phyloP scores from a whole-genome alignment of 257 asterid genomes.

The Plectranthus barbatus region DNA sequence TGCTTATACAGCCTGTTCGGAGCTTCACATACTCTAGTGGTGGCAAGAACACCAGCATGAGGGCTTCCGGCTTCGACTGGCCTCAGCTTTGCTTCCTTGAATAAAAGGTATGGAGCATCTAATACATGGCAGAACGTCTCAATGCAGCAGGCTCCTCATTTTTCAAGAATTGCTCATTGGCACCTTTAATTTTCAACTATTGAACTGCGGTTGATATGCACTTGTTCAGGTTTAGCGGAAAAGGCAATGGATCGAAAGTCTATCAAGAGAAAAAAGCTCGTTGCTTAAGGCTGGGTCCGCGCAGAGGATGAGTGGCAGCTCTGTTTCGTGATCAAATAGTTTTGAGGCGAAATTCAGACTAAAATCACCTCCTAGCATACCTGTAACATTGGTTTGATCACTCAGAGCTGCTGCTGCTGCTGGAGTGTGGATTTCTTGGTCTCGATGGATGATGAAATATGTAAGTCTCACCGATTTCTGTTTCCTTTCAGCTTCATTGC shows the following conservation, averaged over 20 bases:
- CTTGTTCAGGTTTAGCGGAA: slow-evolving; percentile 25
- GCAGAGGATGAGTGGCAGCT: slow-evolving; percentile 28
- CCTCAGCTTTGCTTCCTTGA: slow-evolving; percentile 42
- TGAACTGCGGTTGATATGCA: slow-evolving; percentile 19
- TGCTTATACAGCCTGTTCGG: too few species aligned
- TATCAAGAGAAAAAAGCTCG: slow-evolving; percentile 29
- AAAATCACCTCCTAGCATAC: slow-evolving; percentile 22
- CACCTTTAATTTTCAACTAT: slow-evolving; percentile 39
- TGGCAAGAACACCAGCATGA: slow-evolving; percentile 45
- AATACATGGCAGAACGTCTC: slow-evolving; percentile 66
- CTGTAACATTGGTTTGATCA: neutral
- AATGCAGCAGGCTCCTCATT: slow-evolving; percentile 50
- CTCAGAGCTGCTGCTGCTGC: neutral
- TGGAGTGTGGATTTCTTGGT: too few species aligned
- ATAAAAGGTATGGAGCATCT: slow-evolving; percentile 66
- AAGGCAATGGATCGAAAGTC: slow-evolving; percentile 14
- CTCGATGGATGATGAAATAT: slow-evolving; percentile 12
- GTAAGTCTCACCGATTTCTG: slow-evolving; percentile 24
- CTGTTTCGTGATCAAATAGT: neutral
- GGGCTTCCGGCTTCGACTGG: slow-evolving; percentile 58
- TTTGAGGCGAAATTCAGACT: slow-evolving; percentile 15
- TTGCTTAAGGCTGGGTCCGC: slow-evolving; percentile 44
- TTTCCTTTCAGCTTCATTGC: slow-evolving; percentile 16
- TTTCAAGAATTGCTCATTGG: slow-evolving; percentile 48
- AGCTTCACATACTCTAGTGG: too few species aligned